These are phyloP conservation scores for Pilobolus umbonatus DNA, from an alignment of 192 early-diverging fungal genomes.

Conservation along the genomic window DNA sequence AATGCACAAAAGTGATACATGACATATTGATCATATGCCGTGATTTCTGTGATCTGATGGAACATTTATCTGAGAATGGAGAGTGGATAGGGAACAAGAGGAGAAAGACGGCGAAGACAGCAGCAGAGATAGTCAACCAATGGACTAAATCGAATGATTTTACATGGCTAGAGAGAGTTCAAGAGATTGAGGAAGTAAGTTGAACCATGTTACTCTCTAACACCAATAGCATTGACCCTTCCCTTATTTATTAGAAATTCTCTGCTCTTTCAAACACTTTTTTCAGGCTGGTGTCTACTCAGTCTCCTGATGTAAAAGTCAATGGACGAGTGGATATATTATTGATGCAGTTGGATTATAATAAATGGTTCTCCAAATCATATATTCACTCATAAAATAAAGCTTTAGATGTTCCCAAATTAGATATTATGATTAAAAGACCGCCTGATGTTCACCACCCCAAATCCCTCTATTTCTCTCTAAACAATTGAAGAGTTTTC, in stretches of 20 bases:
- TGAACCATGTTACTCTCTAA: background rate
- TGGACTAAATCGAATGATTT: conserved; percentile 13
- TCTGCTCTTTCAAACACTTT: conserved; percentile 16
- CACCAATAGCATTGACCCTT: background rate
- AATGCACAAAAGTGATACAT: conserved; percentile 20
- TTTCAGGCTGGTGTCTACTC: conserved; percentile 22
- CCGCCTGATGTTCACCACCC: background rate
- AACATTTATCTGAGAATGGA: conserved; percentile 15
- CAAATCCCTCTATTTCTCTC: background rate
- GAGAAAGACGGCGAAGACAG: conserved; percentile 14
- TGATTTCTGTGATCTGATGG: conserved; percentile 24
- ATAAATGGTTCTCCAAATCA: conserved; percentile 25
- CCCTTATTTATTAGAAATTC: conserved; percentile 25
- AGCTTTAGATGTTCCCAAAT: no score
- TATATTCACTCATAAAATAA: no score
- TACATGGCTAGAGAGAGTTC: conserved; percentile 18
- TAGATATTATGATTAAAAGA: no score
- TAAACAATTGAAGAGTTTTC: no score
- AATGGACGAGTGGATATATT: conserved; percentile 35
- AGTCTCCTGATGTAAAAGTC: conserved; percentile 16
- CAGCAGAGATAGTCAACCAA: conserved; percentile 20
- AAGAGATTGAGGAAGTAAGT: conserved; percentile 27
- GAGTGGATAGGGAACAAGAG: conserved; percentile 11
- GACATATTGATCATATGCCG: conserved; percentile 20
- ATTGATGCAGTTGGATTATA: conserved; percentile 37